A percentile compares a stretch with the other conserved stretches of the same genome.
phyloP scores from a whole-genome alignment of 73 alveolate species.

The Blepharisma japonicum region DNA sequence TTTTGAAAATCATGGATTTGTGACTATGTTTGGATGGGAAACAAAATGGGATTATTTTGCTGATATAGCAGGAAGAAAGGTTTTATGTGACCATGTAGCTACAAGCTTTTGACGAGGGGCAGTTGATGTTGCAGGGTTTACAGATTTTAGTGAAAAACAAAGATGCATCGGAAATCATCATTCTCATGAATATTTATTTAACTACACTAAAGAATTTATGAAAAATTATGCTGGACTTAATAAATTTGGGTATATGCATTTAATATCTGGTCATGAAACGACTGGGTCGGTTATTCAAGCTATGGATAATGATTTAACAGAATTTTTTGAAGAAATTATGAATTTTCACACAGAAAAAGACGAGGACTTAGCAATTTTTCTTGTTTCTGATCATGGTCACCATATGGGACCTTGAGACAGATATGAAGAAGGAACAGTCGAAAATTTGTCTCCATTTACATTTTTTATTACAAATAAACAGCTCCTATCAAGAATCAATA shows the following conservation, averaged over 20 bases:
- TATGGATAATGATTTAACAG: background rate
- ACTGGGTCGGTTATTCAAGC: background rate
- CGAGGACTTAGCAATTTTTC: background rate
- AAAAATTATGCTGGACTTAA: background rate
- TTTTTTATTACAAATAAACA: background rate
- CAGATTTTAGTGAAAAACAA: constrained; percentile 17
- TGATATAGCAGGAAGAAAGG: background rate
- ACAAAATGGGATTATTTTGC: background rate
- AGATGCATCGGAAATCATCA: constrained; percentile 15
- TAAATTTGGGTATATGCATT: constrained; percentile 16
- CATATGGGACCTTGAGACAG: background rate
- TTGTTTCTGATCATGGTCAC: constrained; percentile 6
- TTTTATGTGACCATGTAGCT: background rate
- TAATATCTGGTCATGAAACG: background rate
- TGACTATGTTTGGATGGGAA: constrained; percentile 5
- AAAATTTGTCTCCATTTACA: background rate
- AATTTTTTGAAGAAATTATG: background rate
- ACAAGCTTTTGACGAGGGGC: constrained; percentile 1
- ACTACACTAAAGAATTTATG: background rate
- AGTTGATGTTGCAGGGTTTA: background rate
- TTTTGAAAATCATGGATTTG: constrained; percentile 21
- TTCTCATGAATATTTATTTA: background rate
- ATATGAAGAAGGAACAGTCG: background rate
- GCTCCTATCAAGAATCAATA: background rate
- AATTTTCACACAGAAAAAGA: background rate